Conservation (phyloP, 305 asterid species). For the Rubia balearica region DNA sequence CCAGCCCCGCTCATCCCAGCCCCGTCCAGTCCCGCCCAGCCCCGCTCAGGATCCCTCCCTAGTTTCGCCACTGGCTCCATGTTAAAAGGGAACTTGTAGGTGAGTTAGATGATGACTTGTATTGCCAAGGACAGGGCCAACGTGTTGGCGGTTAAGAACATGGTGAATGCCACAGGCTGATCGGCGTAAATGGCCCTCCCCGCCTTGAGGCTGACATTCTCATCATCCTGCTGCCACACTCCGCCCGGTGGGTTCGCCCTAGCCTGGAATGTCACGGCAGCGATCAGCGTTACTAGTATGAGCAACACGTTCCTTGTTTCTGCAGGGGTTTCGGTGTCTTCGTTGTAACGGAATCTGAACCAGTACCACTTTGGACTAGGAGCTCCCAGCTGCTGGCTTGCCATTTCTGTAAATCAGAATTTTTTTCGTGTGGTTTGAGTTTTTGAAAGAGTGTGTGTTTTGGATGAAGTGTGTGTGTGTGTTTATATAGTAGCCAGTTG, state of each 20-base stretch:
- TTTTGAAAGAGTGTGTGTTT: too few relatives aligned
- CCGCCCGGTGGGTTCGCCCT: slow-evolving; percentile 36
- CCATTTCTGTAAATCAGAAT: too few relatives aligned
- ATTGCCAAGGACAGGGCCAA: slow-evolving; percentile 23
- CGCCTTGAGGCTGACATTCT: not conserved
- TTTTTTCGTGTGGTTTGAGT: slow-evolving; percentile 18
- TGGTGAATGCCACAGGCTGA: slow-evolving; percentile 2
- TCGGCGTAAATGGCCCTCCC: slow-evolving; percentile 20
- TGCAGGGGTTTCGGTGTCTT: not conserved
- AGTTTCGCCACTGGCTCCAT: not conserved
- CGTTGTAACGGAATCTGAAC: slow-evolving; percentile 4
- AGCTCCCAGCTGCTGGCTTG: too few relatives aligned
- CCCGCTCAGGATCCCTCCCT: too few relatives aligned
- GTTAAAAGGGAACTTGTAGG: slow-evolving; percentile 27
- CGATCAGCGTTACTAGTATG: slow-evolving; percentile 25
- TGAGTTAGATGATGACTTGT: slow-evolving; percentile 19
- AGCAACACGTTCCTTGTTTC: slow-evolving; percentile 21
- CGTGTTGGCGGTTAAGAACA: slow-evolving; percentile 21
- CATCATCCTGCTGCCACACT: slow-evolving; percentile 24
- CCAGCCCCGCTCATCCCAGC: too few relatives aligned
- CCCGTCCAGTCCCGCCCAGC: too few relatives aligned
- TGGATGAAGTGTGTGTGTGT: too few relatives aligned
- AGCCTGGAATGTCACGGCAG: slow-evolving; percentile 34
- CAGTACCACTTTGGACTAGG: not conserved
- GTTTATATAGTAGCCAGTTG: not conserved